Evolutionary conservation across 2,329 filamentous ascomycete species (phyloP).

Genomic region (Phialemoniopsis sp.): DNA sequence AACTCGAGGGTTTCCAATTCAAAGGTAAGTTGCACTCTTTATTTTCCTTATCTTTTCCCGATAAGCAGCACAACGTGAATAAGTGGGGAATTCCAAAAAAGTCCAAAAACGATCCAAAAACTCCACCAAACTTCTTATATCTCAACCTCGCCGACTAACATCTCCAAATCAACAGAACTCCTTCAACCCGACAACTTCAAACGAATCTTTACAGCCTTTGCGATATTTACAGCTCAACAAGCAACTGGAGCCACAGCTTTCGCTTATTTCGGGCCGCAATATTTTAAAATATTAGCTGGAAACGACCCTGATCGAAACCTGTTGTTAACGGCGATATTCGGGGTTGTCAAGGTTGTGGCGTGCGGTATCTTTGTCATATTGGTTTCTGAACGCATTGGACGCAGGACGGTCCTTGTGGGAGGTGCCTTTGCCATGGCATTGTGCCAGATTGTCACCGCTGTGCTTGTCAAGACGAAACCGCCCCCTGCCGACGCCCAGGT

Average conservation of each 20-base stretch:
- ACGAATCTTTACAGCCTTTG: conserved; percentile 35
- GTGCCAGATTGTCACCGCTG: conserved; percentile 38
- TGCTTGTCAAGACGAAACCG: conserved; percentile 35
- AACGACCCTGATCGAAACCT: conserved; percentile 33
- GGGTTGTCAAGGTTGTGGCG: conserved; percentile 45
- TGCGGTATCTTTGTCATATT: conserved; percentile 48
- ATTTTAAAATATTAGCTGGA: conserved; percentile 46
- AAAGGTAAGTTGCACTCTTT: conserved; percentile 11
- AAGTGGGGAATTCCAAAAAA: no score
- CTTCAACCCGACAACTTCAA: conserved; percentile 38
- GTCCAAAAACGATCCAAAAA: no score
- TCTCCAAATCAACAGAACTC: conserved; percentile 26
- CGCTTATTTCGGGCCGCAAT: conserved; percentile 51
- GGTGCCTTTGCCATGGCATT: conserved; percentile 38
- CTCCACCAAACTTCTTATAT: no score
- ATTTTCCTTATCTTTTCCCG: no score
- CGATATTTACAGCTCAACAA: conserved; percentile 46
- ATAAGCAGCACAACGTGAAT: no score
- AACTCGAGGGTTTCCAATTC: conserved; percentile 34
- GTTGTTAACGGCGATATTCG: conserved; percentile 48
- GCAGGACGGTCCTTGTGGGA: conserved; percentile 32
- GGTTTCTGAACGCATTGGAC: conserved; percentile 42
- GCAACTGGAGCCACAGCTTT: conserved; percentile 50
- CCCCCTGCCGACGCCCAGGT: conserved; percentile 21
- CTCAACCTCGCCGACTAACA: no score